These are phyloP conservation scores for Cruciata laevipes DNA, from an alignment of 257 asterid genomes.

Conservation along the genomic window DNA sequence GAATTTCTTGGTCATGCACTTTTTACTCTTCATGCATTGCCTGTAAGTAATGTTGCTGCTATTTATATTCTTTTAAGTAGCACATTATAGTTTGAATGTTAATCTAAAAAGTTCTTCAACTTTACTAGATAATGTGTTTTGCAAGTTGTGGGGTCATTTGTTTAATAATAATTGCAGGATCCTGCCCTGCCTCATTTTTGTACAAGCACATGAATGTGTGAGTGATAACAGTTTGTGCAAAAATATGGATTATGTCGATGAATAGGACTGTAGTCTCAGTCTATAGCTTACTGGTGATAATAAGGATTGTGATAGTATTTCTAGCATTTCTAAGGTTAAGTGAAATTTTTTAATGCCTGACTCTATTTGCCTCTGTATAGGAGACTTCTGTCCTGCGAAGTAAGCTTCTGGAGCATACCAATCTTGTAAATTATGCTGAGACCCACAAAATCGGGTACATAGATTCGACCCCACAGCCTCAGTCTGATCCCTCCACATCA, in stretches of 20 bases:
- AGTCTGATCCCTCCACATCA: constrained; percentile 66
- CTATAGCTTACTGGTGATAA: background rate
- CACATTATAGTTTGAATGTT: background rate
- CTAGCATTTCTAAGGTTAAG: background rate
- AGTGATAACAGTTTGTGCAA: background rate
- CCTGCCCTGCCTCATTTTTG: background rate
- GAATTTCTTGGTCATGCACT: constrained; percentile 68
- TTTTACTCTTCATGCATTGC: constrained; percentile 74
- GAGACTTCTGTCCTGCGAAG: constrained; percentile 74
- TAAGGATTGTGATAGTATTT: no score
- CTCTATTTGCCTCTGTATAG: constrained; percentile 30
- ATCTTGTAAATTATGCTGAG: constrained; percentile 70
- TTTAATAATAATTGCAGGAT: background rate
- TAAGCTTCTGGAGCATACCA: constrained; percentile 65
- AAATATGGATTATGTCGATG: constrained; percentile 13
- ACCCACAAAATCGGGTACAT: constrained; percentile 54
- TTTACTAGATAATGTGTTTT: background rate
- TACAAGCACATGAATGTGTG: background rate
- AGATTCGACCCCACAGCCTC: constrained; percentile 38
- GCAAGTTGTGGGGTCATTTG: background rate
- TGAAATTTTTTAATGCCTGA: background rate
- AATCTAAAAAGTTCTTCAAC: background rate
- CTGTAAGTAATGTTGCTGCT: constrained; percentile 65
- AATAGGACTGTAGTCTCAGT: no score
- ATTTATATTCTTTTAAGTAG: background rate